Base-by-base conservation (phyloP, 2,329 filamentous ascomycete genomes). In the Aspergillus spinulosporus region DNA sequence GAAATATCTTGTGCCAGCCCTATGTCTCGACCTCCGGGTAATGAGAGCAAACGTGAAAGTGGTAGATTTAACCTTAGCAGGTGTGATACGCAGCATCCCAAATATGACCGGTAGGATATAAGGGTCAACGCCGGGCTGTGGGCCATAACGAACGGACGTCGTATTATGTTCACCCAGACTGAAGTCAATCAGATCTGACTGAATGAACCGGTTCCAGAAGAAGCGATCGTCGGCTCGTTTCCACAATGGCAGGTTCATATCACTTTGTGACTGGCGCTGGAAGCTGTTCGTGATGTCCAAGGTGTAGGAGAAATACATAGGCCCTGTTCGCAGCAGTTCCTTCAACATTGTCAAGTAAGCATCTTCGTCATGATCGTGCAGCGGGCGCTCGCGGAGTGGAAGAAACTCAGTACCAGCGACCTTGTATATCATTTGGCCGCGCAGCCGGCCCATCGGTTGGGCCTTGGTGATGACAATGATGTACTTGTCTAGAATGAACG, bases 281-380 rank as follows among this genome's bases (percentile, higher is more conserved):
- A 97, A 96, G 71, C 86, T 92, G 80, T 96, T 99, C 65, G 94
- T 99, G 62, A 99, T 83, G 75, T 99, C 94, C 72, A 96, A 85
- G 6, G 92, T 93, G 79, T 99, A 99, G 56, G 94, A 97, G 70
- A 97, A 99, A 82, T 96, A 97, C 88, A 97, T 92, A 6, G 93
- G 91, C 0, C 89, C 90, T 9, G 84, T 87, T 72, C 89, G 88
- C 66, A 99, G 83, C 60, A 94, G 86, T 47, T 83, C 85, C 74
- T 92, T 92, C 65, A 99, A 84, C 52, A 97, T 82, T 49, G 81
- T 77, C 53, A 97, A 83, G 74, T 97, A 97, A 65, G 86, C 89
- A 75, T 97, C 93, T 80, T 99, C 94, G 72, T 99, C 94, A 44
- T 88, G 85, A 70, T 99, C 94, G 75, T 89, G 90, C 60, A 97